Evolutionary conservation across 2,329 filamentous ascomycete species (phyloP), one percentile per base, ranked within the genome.

Genomic region (Cladosporium sp.): DNA sequence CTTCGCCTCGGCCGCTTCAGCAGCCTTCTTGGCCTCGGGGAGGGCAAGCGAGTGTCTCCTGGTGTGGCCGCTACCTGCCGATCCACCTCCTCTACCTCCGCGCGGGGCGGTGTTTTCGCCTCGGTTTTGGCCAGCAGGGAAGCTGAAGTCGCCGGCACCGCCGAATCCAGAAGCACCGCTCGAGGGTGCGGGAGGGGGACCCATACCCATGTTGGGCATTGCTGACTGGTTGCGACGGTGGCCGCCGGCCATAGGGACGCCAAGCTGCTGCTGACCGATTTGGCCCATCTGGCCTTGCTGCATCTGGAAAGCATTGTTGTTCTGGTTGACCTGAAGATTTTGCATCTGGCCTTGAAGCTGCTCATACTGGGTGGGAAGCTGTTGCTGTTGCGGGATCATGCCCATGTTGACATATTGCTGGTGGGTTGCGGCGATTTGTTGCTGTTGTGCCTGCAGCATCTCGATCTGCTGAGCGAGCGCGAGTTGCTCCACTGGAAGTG

Each of bases 211-310:
- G 74, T 92, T 95, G 60, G 95, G 93, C 71, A 98, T 86, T 76
- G 94, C 94, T 77, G 95, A 98, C 81, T 97, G 94, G 84, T 98
- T 98, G 83, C 95, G 93, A 79, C 95, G 93, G 85, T 99, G 95
- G 35, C 57, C 64, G 72, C 89, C 83, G 73, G 89, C 90, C 87
- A 94, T 88, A 65, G 87, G 85, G 40, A 91, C 85, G 70, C 88
- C 90, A 76, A 89, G 80, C 72, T 88, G 83, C 71, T 84, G 56
- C 70, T 82, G 82, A 64, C 79, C 78, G 75, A 82, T 79, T 69
- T 82, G 83, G 68, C 90, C 89, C 75, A 82, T 79, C 70, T 82
- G 83, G 68, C 90, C 89, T 79, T 91, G 88, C 74, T 86, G 91
- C 64, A 92, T 91, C 77, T 97, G 97, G 80, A 96, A 98, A 72